Percentiles rank a stretch among this genome's conserved stretches.
Conservation (phyloP, 495 filamentous ascomycete genomes). For the Penicillium cosmopolitanum region DNA sequence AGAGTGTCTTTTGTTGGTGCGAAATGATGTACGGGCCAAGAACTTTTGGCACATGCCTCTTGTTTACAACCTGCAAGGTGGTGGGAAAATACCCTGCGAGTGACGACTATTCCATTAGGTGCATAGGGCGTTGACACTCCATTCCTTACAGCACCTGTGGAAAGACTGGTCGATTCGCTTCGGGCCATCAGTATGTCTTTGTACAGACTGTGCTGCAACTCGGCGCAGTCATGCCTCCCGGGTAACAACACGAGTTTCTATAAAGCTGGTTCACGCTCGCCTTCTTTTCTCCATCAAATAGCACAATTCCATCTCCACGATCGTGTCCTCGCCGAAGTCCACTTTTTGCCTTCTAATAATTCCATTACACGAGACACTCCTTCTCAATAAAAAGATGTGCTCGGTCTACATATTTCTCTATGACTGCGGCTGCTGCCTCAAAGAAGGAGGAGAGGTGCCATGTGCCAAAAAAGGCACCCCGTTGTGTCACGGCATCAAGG, state of each 20-base stretch:
- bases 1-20: constrained; percentile 33
- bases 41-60: constrained; percentile 5
- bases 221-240: constrained; percentile 21
- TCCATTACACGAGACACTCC: neutral
- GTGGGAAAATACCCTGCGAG: constrained; percentile 16
- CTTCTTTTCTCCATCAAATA: constrained; percentile 16
- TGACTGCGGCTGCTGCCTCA: constrained; percentile 45
- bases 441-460: constrained; percentile 41
- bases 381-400: constrained; percentile 32
- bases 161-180: neutral
- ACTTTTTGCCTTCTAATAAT: neutral
- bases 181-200: constrained; percentile 5
- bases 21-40: constrained; percentile 8
- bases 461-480: constrained; percentile 42
- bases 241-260: constrained; percentile 13
- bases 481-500: constrained; percentile 40
- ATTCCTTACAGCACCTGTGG: constrained; percentile 16
- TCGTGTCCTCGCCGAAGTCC: neutral
- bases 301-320: constrained; percentile 5
- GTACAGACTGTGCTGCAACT: constrained; percentile 9
- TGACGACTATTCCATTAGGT: constrained; percentile 28
- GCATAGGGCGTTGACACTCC: constrained; percentile 28
- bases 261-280: constrained; percentile 25
- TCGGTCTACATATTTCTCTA: constrained; percentile 47
- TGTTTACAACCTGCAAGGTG: constrained; percentile 16